Evolutionary conservation across 1,284 basidiomycete genomes (phyloP), one percentile per base, ranked within the genome.

Genomic region (Ceratobasidium sp.): DNA sequence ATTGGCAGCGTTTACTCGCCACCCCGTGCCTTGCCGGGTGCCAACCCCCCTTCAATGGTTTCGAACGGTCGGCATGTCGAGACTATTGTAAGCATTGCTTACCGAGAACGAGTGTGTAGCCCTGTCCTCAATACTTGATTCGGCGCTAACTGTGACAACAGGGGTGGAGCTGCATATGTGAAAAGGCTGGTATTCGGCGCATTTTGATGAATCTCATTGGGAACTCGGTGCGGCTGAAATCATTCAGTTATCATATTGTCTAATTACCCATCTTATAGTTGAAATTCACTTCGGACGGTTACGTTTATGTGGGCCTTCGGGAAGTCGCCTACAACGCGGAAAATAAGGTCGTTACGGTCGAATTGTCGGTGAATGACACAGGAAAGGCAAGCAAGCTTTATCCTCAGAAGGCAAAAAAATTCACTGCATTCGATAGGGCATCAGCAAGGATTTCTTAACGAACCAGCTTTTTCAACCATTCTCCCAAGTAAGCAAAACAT

Each of bases 381-480:
- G 96, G 95, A 57, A 96, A 96, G 82, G 89, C 87, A 74, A 40
- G 77, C 60, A 13, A 17, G 32, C 13, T 65, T 47, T 13, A 5
- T 62, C 13, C 4, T 69, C 35, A 38, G 34, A 25, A 38, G 32
- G 42, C 15, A 15, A 20, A 27, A 20, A 34, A n/a, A 31, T 17
- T 68, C 35, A 67, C 47, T 29, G 50, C n/a, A 45, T 52, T 65
- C 69, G 70, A 25, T 68, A 89, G 86, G 93, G 93, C 20, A 95
- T 95, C 69, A 92, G 91, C 76, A 90, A 91, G 74, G 88, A 89
- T 71, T 96, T 96, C 78, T 79, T 94, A 69, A 92, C 93, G 87
- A 94, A 97, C 74, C 94, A 97, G 79, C 83, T 98, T 1, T 98
- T 98, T 81, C 95, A 97, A 75, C 96, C 96, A 0, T 98, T 98